Conservation (phyloP, 2,329 filamentous ascomycete species). For the Cephalotrichum gorgonifer region DNA sequence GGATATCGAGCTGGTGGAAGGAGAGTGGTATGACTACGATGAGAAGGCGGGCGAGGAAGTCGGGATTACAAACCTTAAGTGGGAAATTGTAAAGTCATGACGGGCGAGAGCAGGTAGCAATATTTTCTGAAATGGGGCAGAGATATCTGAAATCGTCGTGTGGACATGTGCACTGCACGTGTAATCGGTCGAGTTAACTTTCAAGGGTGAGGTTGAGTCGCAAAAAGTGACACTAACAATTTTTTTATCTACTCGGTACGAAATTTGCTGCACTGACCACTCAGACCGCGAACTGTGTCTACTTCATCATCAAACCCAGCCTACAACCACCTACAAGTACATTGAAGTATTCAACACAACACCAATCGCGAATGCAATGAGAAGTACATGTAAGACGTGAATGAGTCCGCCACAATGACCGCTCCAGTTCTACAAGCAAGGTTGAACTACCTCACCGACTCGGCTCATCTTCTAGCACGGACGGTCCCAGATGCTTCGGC, state of each 20-base stretch:
- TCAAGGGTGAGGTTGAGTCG: neutral
- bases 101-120: neutral
- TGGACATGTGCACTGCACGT: neutral
- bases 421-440: slow-evolving; percentile 1
- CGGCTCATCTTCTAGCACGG: slow-evolving; percentile 44
- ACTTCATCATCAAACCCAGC: no score
- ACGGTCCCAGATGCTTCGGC: slow-evolving; percentile 47
- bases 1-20: slow-evolving; percentile 72
- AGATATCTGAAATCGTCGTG: neutral
- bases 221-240: neutral
- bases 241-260: slow-evolving; percentile 2
- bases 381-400: no score
- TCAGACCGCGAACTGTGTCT: no score
- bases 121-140: neutral
- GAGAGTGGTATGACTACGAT: slow-evolving; percentile 97
- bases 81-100: slow-evolving; percentile 51
- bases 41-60: slow-evolving; percentile 89
- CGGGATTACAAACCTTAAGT: slow-evolving; percentile 80
- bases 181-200: neutral
- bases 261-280: no score
- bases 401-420: neutral
- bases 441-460: slow-evolving; percentile 34
- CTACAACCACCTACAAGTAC: neutral
- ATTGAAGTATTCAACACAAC: neutral
- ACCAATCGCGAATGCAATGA: neutral